These are phyloP conservation scores for Coemansia sp. DNA, from an alignment of 192 early-diverging fungal genomes.

Conservation along the genomic window DNA sequence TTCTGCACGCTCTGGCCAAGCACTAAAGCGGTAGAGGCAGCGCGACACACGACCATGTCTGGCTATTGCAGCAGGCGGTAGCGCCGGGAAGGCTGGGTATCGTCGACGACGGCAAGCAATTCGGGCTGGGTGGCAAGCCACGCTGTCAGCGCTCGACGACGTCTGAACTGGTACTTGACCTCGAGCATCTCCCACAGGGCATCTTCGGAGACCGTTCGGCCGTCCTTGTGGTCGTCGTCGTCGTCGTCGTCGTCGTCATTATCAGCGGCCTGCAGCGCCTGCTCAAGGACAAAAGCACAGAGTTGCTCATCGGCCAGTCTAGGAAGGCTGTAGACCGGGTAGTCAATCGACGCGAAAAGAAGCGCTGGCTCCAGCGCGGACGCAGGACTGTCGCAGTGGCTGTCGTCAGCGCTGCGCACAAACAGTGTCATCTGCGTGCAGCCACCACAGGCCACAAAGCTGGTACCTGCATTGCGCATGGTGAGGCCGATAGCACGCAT, in stretches of 20 bases:
- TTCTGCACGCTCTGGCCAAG: not conserved
- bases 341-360: constrained; percentile 52
- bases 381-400: not conserved
- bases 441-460: constrained; percentile 53
- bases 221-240: too few species aligned
- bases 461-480: constrained; percentile 33
- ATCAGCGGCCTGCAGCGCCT: constrained; percentile 13
- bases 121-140: constrained; percentile 29
- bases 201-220: constrained; percentile 6
- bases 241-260: not conserved
- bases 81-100: not conserved
- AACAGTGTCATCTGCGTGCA: constrained; percentile 82
- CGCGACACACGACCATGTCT: too few species aligned
- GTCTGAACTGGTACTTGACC: constrained; percentile 59
- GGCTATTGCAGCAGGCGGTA: constrained; percentile 1
- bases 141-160: constrained; percentile 20
- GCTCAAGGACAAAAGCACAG: constrained; percentile 32
- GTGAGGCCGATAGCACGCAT: constrained; percentile 36
- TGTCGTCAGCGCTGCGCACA: constrained; percentile 11
- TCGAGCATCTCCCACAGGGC: constrained; percentile 52
- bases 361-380: constrained; percentile 7
- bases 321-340: constrained; percentile 55
- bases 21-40: too few species aligned
- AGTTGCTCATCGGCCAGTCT: constrained; percentile 36
- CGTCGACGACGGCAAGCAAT: not conserved